Evolutionary conservation across 2,329 filamentous ascomycete genomes (phyloP), one percentile per base, ranked within the genome.

Genomic region (Trichoderma sp.): DNA sequence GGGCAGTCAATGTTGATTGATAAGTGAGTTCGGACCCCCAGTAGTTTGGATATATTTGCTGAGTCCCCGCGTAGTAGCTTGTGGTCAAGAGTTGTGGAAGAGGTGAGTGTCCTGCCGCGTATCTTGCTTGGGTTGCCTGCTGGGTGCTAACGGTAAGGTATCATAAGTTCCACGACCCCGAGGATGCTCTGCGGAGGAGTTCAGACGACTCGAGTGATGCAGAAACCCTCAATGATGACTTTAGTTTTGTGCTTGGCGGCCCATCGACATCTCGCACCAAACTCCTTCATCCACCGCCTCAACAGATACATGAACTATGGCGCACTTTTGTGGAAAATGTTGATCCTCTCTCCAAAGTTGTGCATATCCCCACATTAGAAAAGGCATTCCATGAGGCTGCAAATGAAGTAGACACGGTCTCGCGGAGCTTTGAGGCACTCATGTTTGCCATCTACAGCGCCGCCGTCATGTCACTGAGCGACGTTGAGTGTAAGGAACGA

Each of bases 61-160:
- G 24, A 66, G 64, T 31, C 38, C 38, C 64, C 16, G 24, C 24
- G 64, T 50, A 66, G 64, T 50, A 66, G 64, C 64, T 50, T 66
- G 64, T 66, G 64, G 64, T 66, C 64, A 66, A 66, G 64, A 66
- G 38, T 66, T 66, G 64, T 66, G 38, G 64, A 66, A 66, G 64
- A 66, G 38, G 64, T 66, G 64, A 66, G 64, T 66, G 24, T 66
- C 64, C 16, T 45, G 38, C 16, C 38, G 24, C 24, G 24, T 31
- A 21, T 53, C 45, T 21, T 53, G 45, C 45, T 53, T 21, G 9
- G 9, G n/a, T 53, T 53, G 45, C n/a, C 12, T 12, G 45, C 45
- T 50, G 9, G 45, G 18, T 4, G n/a, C 45, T 66, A 16, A 66
- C 38, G 24, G 64, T 27, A 27, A 27, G 27, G 27, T n/a, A 66